Evolutionary conservation across 1,284 basidiomycete species (phyloP), one percentile per base, ranked within the genome.

Genomic region (Rhodofomes roseus): DNA sequence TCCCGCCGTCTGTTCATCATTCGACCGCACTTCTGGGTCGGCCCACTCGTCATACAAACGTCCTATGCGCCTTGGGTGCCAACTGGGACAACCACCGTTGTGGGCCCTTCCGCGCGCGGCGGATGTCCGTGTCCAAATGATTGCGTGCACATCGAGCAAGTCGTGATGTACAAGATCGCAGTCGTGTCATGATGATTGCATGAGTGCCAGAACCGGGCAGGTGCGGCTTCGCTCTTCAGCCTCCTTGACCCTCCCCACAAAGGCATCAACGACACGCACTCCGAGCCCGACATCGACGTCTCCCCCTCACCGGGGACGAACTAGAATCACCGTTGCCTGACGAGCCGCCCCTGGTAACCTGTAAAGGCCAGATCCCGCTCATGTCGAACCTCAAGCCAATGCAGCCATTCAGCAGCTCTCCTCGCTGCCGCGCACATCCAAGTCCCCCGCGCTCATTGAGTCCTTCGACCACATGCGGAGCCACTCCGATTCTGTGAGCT

Each of bases 351-450:
- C 78, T 77, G 16, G 67, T 70, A 9, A 76, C 76, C 20, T 77
- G 80, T 25, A 74, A 78, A 68, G 80, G 77, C n/a, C n/a, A 74
- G 61, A 72, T 74, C n/a, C 25, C 16, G 4, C 23, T 34, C 1
- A 9, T 25, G 14, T 8, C 36, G 31, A 52, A 52, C 12, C 50
- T 52, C 31, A 57, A 41, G 48, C 55, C 18, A 56, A 57, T 44
- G 60, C 59, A 43, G 58, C 57, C 39, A 51, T 68, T 23, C 58
- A 60, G 4, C 65, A 73, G n/a, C 75, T 77, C 31, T 76, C 78
- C 14, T 81, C 81, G 2, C 77, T 77, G 12, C 67, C 68, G 14
- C 76, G 75, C 18, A 77, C 79, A n/a, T n/a, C n/a, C n/a, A n/a
- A n/a, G 25, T 73, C 78, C 68, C 80, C 78, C 18, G 71, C 74